Base-by-base conservation (phyloP, 2,329 filamentous ascomycete genomes). In the Fusarium humuli region DNA sequence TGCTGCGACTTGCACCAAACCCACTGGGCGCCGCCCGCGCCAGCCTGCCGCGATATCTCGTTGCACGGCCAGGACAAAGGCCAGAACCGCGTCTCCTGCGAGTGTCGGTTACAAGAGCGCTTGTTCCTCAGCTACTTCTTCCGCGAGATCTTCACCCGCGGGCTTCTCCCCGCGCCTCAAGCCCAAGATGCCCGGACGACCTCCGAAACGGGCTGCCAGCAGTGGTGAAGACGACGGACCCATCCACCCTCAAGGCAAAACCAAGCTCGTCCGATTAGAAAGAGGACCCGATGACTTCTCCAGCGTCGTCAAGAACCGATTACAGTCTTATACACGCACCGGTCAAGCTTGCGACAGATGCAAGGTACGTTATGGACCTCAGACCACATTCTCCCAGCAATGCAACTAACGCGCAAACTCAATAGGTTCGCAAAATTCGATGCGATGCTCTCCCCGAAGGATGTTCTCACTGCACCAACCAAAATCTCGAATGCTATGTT, bases 281-380 rank as follows among this genome's bases (percentile, higher is more conserved):
- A 82, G 82, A 58, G 79, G 80, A 6, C 74, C 79, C 25, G 83
- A 85, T 52, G 85, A 87, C 70, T 88, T 87, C 68, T 88, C 86
- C 6, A 83, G 79, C 60, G 84, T 86, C 32, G 85, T 88, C 70
- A 88, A 88, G 80, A 86, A 79, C 74, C 84, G 86, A 57, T 78
- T 88, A 46, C 83, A 85, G 69, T 84, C 85, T 6, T 87, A 87
- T 69, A 86, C 85, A 22, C 83, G 87, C 61, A 97, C 93, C 0
- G 93, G 93, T 12, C 93, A 97, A 81, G 93, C 93, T 32, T 97
- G 93, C 84, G 93, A 97, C 81, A 87, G 94, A 59, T 97, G 94
- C 86, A 96, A 95, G 87, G 91, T 93, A 79, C 73, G 85, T 57
- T 37, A 61, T 54, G 5, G 14, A 42, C 37, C 44, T 57, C 22